Evolutionary conservation across 129 eudicot genomes (phyloP), one percentile per base, ranked within the genome.

Genomic region (sunflower (Helianthus annuus)): DNA sequence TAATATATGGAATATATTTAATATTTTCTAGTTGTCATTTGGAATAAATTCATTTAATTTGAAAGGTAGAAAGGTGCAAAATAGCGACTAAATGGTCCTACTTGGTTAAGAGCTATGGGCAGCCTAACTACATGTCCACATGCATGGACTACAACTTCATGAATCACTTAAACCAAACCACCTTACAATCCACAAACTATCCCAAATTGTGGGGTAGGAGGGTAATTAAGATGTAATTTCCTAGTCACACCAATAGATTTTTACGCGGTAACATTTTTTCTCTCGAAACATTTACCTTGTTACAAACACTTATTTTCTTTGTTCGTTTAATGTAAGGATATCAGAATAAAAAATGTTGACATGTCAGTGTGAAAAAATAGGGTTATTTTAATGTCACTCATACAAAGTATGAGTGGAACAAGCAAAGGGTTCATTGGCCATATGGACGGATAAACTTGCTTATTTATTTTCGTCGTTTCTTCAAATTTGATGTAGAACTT

Each of bases 121-220:
- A 69, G 51, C 64, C 74, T 52, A 53, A 53, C 64, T 49, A 68
- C 64, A 53, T 53, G 51, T 14, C 58, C 58, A 56, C 48, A 61
- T 58, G 64, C 64, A 27, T 58, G 12, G 63, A 69, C 29, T 12
- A 38, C 68, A 64, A 15, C 27, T 4, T 66, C 16, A 53, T 15
- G 48, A 27, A 58, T 12, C 39, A 58, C 16, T 68, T 7, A 13
- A 38, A 34, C 36, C 74, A 69, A 32, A 69, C 49, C 34, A 69
- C 27, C 62, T 69, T 29, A 52, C 48, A 53, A 69, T 34, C 12
- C 45, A 68, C 46, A 48, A 8, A n/a, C 46, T 4, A 3, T n/a
- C 7, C 17, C 9, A 52, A 52, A 52, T 42, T 42, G 46, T 9
- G 10, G 46, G 11, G 46, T 42, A 42, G 46, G 46, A 7, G 46